A percentile compares a stretch with the other conserved stretches of the same genome.
Conservation (phyloP, 2,329 filamentous ascomycete genomes). For the Coniochaeta prunicola region DNA sequence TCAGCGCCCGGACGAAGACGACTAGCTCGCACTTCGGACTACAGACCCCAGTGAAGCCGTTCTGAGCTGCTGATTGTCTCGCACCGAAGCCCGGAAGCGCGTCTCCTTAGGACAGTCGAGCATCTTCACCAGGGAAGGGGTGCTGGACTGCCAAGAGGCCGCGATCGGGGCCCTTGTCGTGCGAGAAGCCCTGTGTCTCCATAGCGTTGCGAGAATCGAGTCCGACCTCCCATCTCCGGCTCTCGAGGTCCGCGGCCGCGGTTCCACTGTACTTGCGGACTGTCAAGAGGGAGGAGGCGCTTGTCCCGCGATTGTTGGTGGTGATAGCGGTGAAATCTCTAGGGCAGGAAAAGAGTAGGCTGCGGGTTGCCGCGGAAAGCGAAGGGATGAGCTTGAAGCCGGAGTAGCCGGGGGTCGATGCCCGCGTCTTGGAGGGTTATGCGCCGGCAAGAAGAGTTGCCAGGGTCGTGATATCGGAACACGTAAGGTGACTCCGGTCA, state of each 20-base stretch:
- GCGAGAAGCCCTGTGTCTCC: constrained; percentile 32
- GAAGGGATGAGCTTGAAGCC: constrained; percentile 29
- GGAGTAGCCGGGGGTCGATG: constrained; percentile 33
- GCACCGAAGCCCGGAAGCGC: constrained; percentile 34
- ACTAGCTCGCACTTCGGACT: constrained; percentile 33
- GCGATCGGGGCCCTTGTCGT: constrained; percentile 38
- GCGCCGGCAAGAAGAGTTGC: constrained; percentile 27
- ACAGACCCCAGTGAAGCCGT: constrained; percentile 29
- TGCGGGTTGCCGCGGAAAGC: constrained; percentile 35
- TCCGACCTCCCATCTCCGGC: too few relatives aligned
- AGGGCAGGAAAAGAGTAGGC: constrained; percentile 29
- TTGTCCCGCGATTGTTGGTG: constrained; percentile 31
- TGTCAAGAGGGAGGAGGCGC: constrained; percentile 29
- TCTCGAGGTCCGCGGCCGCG: constrained; percentile 29
- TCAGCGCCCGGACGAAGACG: constrained; percentile 37
- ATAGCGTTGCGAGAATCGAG: constrained; percentile 34
- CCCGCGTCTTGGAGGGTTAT: constrained; percentile 29
- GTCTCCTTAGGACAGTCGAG: constrained; percentile 31
- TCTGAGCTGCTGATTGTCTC: constrained; percentile 19
- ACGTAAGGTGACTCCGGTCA: neutral
- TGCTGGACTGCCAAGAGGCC: constrained; percentile 29
- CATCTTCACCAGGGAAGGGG: constrained; percentile 23
- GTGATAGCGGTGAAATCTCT: constrained; percentile 36
- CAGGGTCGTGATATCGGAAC: constrained; percentile 16
- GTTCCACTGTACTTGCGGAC: constrained; percentile 31